Percentiles rank a stretch among this genome's conserved stretches.
Conservation (phyloP, 345 rosid genomes). For the Pistacia integerrima region DNA sequence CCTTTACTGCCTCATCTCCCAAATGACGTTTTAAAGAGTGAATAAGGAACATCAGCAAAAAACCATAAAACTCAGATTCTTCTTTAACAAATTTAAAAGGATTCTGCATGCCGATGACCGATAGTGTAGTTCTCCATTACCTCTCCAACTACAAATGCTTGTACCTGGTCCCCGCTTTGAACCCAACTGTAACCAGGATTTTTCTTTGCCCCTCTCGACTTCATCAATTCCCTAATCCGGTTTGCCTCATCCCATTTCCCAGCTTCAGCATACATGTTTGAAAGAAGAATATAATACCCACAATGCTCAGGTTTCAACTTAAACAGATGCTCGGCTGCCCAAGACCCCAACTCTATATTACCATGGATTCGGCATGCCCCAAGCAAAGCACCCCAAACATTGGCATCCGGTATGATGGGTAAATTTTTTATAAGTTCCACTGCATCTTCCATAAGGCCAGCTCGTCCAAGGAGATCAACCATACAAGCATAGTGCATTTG, state of each 20-base stretch:
- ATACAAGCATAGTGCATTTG: constrained; percentile 56
- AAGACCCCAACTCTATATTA: constrained; percentile 47
- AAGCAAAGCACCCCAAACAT: constrained; percentile 57
- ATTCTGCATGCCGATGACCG: constrained; percentile 14
- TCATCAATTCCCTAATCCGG: constrained; percentile 48
- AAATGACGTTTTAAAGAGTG: no score
- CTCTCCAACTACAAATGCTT: constrained; percentile 43
- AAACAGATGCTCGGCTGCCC: constrained; percentile 55
- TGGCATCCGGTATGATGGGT: constrained; percentile 39
- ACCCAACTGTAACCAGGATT: constrained; percentile 62
- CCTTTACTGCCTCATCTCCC: no score
- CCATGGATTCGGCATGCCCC: constrained; percentile 55
- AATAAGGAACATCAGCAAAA: neutral
- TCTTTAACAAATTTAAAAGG: constrained; percentile 7
- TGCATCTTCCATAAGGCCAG: constrained; percentile 48
- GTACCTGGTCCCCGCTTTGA: constrained; percentile 34
- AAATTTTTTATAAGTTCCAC: constrained; percentile 32
- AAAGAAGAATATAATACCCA: constrained; percentile 50
- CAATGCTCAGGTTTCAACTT: constrained; percentile 51
- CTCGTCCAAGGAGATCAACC: constrained; percentile 60
- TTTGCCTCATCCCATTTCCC: constrained; percentile 60
- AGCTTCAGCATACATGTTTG: constrained; percentile 52
- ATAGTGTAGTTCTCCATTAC: constrained; percentile 25
- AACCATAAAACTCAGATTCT: neutral
- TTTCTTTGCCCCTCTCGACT: constrained; percentile 45